A percentile compares a stretch with the other conserved stretches of the same genome.
These are phyloP conservation scores for Pyropia yezoensis DNA, from an alignment of 23 red algal species.

Conservation along the genomic window DNA sequence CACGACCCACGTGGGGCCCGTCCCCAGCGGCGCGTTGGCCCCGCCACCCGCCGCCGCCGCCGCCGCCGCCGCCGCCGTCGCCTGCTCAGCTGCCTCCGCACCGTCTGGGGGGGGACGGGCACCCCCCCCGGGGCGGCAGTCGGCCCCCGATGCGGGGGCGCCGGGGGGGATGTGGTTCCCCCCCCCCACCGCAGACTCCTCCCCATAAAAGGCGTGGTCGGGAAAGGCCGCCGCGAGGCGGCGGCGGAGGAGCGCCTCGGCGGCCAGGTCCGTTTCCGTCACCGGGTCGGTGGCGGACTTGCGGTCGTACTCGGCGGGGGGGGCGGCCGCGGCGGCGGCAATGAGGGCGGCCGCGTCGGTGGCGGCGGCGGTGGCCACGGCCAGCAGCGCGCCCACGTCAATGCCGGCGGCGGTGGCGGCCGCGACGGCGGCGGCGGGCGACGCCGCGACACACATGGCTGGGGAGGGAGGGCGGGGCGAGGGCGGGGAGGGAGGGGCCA, in stretches of 20 bases:
- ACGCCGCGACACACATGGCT: too few species aligned
- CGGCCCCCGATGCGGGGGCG: too few species aligned
- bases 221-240: slow-evolving; percentile 33
- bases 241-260: slow-evolving; percentile 35
- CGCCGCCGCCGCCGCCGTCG: neutral
- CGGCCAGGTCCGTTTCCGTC: slow-evolving; percentile 73
- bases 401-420: too few species aligned
- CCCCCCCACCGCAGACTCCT: slow-evolving; percentile 49
- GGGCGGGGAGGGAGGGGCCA: too few species aligned
- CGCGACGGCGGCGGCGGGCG: too few species aligned
- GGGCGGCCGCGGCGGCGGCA: slow-evolving; percentile 4
- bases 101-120: too few species aligned
- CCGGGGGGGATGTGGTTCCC: too few species aligned
- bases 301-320: slow-evolving; percentile 28
- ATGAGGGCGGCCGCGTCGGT: slow-evolving; percentile 36
- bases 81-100: too few species aligned
- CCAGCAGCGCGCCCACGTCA: neutral
- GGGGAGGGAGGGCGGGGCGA: too few species aligned
- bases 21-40: neutral
- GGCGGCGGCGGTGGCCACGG: slow-evolving; percentile 19
- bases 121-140: too few species aligned
- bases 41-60: neutral
- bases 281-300: slow-evolving; percentile 81
- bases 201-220: slow-evolving; percentile 54
- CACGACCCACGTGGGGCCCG: slow-evolving; percentile 56